phyloP scores from a whole-genome alignment of 2,329 filamentous ascomycete species.

The Penicillium corylophilum region DNA sequence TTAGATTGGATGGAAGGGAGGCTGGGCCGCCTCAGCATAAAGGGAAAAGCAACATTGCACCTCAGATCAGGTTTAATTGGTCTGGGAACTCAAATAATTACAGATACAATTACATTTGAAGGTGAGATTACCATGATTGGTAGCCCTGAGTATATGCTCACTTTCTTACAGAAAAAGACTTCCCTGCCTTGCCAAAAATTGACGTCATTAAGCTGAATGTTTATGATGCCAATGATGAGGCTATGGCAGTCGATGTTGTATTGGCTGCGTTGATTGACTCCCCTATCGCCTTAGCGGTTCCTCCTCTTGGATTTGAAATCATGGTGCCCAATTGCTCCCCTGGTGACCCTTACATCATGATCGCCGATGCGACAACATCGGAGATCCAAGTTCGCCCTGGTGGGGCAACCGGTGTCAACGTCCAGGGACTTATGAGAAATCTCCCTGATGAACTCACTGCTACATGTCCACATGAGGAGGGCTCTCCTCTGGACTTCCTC shows the following conservation, averaged over 20 bases:
- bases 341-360: slow-evolving; percentile 69
- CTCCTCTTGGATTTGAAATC: slow-evolving; percentile 78
- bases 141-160: slow-evolving; percentile 27
- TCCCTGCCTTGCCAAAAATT: slow-evolving; percentile 77
- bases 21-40: slow-evolving; percentile 67
- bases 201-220: slow-evolving; percentile 80
- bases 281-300: slow-evolving; percentile 73
- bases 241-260: slow-evolving; percentile 77
- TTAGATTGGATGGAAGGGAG: slow-evolving; percentile 86
- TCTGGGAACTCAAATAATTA: slow-evolving; percentile 73
- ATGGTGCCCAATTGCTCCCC: slow-evolving; percentile 77
- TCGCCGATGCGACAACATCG: slow-evolving; percentile 73
- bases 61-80: slow-evolving; percentile 77
- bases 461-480: slow-evolving; percentile 71
- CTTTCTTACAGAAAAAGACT: slow-evolving; percentile 50
- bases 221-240: slow-evolving; percentile 65
- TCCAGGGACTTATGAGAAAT: slow-evolving; percentile 68
- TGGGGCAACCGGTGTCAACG: slow-evolving; percentile 65
- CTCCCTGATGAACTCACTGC: slow-evolving; percentile 72
- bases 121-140: slow-evolving; percentile 64
- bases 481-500: slow-evolving; percentile 81
- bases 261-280: slow-evolving; percentile 72
- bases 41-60: slow-evolving; percentile 69
- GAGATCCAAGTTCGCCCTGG: slow-evolving; percentile 67
- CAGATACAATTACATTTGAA: slow-evolving; percentile 75